Conservation (phyloP, 805 yeast genomes). For the Metschnikowia aberdeeniae region DNA sequence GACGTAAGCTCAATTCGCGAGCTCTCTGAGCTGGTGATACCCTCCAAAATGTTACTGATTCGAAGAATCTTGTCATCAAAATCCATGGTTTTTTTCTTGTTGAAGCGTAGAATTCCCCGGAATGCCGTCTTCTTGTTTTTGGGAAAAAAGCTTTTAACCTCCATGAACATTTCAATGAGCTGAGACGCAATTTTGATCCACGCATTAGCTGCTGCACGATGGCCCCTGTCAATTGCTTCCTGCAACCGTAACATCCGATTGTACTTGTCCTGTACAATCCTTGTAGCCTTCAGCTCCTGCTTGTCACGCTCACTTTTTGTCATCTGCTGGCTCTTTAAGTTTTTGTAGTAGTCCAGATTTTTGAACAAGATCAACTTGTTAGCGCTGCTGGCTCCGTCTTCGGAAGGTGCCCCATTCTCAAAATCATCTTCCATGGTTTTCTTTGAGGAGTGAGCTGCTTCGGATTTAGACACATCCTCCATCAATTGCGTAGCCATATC, state of each 20-base stretch:
- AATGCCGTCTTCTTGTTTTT: slow-evolving; percentile 67
- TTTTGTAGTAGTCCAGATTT: slow-evolving; percentile 13
- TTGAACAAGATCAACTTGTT: slow-evolving; percentile 15
- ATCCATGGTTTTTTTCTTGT: slow-evolving; percentile 57
- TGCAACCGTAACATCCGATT: slow-evolving; percentile 51
- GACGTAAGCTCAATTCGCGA: slow-evolving; percentile 42
- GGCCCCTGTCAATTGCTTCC: slow-evolving; percentile 31
- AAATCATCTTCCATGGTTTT: slow-evolving; percentile 6
- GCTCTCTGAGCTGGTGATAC: slow-evolving; percentile 30
- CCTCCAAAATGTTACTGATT: slow-evolving; percentile 62
- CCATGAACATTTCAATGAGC: slow-evolving; percentile 75
- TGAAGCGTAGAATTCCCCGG: slow-evolving; percentile 61
- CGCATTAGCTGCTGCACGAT: slow-evolving; percentile 58
- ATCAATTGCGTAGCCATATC: slow-evolving; percentile 54
- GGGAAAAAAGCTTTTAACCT: slow-evolving; percentile 74
- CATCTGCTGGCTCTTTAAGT: slow-evolving; percentile 15
- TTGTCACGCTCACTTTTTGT: slow-evolving; percentile 46
- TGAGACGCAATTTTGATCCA: slow-evolving; percentile 87
- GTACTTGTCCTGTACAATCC: slow-evolving; percentile 54
- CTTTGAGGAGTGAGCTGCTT: not conserved
- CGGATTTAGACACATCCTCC: slow-evolving; percentile 45
- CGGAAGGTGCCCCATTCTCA: not conserved
- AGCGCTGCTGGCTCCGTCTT: not conserved
- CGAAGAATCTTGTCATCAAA: slow-evolving; percentile 72
- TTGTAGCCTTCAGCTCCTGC: slow-evolving; percentile 54